Base-by-base conservation (phyloP, 257 asterid species). In the Gardenia jasminoides region DNA sequence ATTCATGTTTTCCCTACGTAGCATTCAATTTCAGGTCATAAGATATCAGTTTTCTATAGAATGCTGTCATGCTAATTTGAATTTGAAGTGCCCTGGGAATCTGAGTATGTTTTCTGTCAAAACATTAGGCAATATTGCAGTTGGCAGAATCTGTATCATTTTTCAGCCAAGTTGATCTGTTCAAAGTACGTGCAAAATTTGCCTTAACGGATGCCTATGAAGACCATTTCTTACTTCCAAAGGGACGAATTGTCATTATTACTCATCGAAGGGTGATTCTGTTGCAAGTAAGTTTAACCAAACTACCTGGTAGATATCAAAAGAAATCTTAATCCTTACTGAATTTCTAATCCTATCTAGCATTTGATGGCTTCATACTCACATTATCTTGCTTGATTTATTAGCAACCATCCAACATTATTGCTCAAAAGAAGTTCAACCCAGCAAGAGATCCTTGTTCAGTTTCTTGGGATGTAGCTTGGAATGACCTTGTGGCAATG, bases 361-460 rank as follows among this genome's bases (percentile, higher is more conserved):
- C 61, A 50, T 75, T 77, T 72, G 36, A 58, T 75, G 75, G 74
- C 48, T 31, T 70, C 69, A 72, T 70, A 67, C 79, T 80, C 74
- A 72, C 81, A 48, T 67, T 66, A 39, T 68, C 61, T 79, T 50
- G 48, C 74, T 58, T 74, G 54, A 47, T 48, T 84, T 91, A 83
- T 74, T 94, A 95, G 99, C 99, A 96, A 92, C 90, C 98, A 48
- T 90, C 96, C 30, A 91, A 90, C 86, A 90, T 93, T 79, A 93
- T 92, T 69, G 97, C 92, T 54, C 99, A 96, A 85, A 93, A 87
- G 90, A 96, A 89, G 84, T 93, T 90, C 81, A 93, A 93, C 88
- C 94, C 97, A 30, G 94, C 93, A 33, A 91, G 98, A 85, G 99
- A 96, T 86, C 96, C 99, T 48, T 96, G 99, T 80, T 92, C 98